phyloP scores from a whole-genome alignment of 140 eudicot genomes.

The Erigeron philadelphicus region DNA sequence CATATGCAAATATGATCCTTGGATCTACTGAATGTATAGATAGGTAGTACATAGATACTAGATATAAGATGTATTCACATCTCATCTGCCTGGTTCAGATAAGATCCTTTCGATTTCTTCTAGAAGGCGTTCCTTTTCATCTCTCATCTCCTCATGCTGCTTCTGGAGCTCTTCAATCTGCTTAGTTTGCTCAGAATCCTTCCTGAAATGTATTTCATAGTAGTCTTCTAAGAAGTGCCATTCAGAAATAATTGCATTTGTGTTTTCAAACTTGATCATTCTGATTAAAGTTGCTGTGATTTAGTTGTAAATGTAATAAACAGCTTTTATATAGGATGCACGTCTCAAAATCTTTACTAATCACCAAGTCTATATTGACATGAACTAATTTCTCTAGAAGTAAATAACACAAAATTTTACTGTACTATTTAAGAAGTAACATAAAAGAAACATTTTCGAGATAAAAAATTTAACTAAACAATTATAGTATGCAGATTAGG shows the following conservation, averaged over 20 bases:
- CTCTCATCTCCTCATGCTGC: slow-evolving; percentile 60
- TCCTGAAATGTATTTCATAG: slow-evolving; percentile 38
- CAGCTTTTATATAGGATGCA: not conserved
- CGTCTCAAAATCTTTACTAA: not conserved
- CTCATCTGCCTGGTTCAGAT: slow-evolving; percentile 47
- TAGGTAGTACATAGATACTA: not conserved
- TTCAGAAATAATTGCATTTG: not conserved
- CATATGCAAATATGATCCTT: slow-evolving; percentile 19
- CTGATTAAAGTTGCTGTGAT: not conserved
- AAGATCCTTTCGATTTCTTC: slow-evolving; percentile 80
- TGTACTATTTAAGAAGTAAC: not conserved
- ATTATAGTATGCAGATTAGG: slow-evolving; percentile 2
- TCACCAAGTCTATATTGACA: not conserved
- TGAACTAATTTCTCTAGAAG: not conserved
- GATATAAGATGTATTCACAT: slow-evolving; percentile 30
- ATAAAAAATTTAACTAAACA: not conserved
- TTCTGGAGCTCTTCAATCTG: slow-evolving; percentile 77
- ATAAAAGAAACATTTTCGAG: not conserved
- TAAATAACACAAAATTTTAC: not conserved
- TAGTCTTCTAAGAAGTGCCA: not conserved
- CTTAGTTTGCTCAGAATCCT: slow-evolving; percentile 80
- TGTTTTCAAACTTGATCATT: not conserved
- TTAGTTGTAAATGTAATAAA: too few relatives aligned
- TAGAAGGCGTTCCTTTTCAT: slow-evolving; percentile 71
- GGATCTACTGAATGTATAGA: slow-evolving; percentile 1